Base-by-base conservation (phyloP, 495 filamentous ascomycete genomes). In the Jackrogersella multiformis region DNA sequence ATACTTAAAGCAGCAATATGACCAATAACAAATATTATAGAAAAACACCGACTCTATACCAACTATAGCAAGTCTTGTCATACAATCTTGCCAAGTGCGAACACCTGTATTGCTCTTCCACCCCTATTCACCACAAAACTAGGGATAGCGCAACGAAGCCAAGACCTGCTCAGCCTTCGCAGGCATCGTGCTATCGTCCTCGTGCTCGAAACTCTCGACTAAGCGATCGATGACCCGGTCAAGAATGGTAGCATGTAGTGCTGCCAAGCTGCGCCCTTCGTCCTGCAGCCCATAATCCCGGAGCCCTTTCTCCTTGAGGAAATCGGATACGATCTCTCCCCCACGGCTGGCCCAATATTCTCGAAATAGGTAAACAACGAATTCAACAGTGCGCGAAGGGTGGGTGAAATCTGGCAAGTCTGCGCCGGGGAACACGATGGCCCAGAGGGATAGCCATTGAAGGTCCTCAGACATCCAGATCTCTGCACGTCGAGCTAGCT, bases 371-470 rank as follows among this genome's bases (percentile, higher is more conserved):
- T 57, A 70, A 16, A 70, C 61, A 21, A 45, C 18, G n/a, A 35
- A 32, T 21, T 72, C 66, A 2, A 59, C 18, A 4, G 53, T 24
- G 12, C 39, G 12, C 2, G 41, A 58, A 2, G 56, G 66, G 7
- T 55, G 45, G 0, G 32, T n/a, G 1, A 44, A 18, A 0, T 35
- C 21, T 16, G 61, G 70, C 0, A 53, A 16, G 18, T 53, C 20
- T 16, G 23, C 38, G 2, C 66, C 52, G 5, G 70, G 70, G 21
- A 72, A 72, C 4, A 70, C 66, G 4, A 60, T 66, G 5, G 46
- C 41, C 70, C 70, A 72, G 18, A 72, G 26, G 3, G 26, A 56
- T n/a, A 66, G 18, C 70, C 66, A 72, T 53, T 66, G 70, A 1
- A 56, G 10, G 12, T 66, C 54, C 15, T 23, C 24, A 3, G 56